A percentile compares a stretch with the other conserved stretches of the same genome.
phyloP scores from a whole-genome alignment of 2,329 filamentous ascomycete species.

The Hortaea werneckii region DNA sequence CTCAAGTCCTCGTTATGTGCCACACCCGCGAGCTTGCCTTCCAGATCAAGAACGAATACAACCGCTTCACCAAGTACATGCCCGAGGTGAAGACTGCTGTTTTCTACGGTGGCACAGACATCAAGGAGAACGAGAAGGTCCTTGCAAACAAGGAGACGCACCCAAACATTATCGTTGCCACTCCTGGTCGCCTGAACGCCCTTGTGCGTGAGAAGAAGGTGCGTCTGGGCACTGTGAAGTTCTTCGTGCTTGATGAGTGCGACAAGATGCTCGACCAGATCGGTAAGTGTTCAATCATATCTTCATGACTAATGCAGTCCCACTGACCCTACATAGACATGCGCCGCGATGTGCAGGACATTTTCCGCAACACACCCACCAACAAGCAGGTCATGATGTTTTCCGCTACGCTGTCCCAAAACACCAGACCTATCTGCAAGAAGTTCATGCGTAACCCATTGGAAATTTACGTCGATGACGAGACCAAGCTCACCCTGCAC shows the following conservation, averaged over 20 bases:
- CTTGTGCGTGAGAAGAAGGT: conserved; percentile 95
- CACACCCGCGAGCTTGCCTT: conserved; percentile 97
- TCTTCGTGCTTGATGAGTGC: conserved; percentile 97
- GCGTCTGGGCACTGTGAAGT: conserved; percentile 81
- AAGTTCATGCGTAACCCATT: conserved; percentile 99
- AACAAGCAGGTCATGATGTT: conserved; percentile 99
- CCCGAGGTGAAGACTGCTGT: conserved; percentile 95
- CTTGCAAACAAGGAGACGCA: conserved; percentile 95
- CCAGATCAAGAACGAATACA: conserved; percentile 99
- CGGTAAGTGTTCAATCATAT: conserved; percentile 49
- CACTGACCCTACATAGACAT: conserved; percentile 60
- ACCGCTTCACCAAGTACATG: conserved; percentile 98
- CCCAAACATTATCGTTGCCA: conserved; percentile 96
- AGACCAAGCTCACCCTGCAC: conserved; percentile 96
- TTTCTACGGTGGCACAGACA: conserved; percentile 95
- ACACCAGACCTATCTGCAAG: conserved; percentile 94
- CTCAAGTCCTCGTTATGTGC: conserved; percentile 95
- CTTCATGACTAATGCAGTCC: neutral
- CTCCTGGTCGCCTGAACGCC: conserved; percentile 89
- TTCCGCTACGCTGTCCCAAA: conserved; percentile 86
- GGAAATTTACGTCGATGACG: conserved; percentile 95
- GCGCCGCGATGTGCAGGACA: conserved; percentile 97
- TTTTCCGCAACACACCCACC: conserved; percentile 91
- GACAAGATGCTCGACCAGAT: conserved; percentile 99
- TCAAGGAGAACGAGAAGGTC: conserved; percentile 88